phyloP scores from a whole-genome alignment of 2,329 filamentous ascomycete genomes.

The Fusarium sp. region DNA sequence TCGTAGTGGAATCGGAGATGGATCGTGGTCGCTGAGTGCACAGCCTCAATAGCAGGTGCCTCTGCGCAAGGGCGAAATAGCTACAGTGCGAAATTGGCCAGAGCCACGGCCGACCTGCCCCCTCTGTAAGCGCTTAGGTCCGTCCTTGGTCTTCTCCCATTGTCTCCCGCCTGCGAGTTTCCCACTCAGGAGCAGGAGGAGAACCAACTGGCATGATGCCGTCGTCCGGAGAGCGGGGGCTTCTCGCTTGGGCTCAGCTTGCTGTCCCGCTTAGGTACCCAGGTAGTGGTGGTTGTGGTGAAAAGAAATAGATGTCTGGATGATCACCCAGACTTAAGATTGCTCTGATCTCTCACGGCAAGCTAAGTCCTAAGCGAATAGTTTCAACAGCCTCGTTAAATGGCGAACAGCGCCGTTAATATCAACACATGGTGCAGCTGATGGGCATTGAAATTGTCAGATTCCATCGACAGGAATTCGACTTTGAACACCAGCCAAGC shows the following conservation, averaged over 20 bases:
- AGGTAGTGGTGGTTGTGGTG: background rate
- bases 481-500: background rate
- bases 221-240: constrained; percentile 4
- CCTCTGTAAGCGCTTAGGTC: background rate
- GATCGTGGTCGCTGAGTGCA: constrained; percentile 14
- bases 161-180: background rate
- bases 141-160: background rate
- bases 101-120: background rate
- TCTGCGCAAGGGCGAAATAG: background rate
- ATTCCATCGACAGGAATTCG: background rate
- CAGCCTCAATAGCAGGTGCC: background rate
- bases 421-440: background rate
- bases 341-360: background rate
- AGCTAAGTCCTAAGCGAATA: constrained; percentile 1
- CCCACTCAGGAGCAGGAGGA: background rate
- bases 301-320: background rate
- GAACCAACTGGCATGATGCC: constrained; percentile 4
- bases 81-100: background rate
- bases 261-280: background rate
- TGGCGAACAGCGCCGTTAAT: background rate
- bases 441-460: background rate
- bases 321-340: background rate
- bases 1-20: constrained; percentile 18
- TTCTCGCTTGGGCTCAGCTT: background rate
- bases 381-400: background rate